Percentiles rank a stretch among this genome's conserved stretches.
Evolutionary conservation across 345 rosid genomes (phyloP).

Genomic region (Lepidium didymum): DNA sequence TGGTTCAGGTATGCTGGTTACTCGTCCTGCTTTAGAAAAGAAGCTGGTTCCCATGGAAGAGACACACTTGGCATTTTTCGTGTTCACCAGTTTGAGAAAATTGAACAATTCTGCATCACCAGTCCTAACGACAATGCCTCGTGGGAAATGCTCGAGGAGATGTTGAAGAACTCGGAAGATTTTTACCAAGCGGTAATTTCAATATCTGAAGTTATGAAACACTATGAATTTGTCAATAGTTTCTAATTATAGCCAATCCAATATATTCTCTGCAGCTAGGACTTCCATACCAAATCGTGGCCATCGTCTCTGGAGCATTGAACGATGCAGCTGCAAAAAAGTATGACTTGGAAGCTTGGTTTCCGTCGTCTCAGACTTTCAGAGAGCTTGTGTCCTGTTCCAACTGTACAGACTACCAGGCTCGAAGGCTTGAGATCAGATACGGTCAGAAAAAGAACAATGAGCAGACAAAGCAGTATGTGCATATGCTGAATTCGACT

Average conservation of each 20-base stretch:
- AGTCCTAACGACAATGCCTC: constrained; percentile 79
- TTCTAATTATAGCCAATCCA: neutral
- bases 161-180: constrained; percentile 85
- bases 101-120: constrained; percentile 92
- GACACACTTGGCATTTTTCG: constrained; percentile 95
- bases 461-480: constrained; percentile 73
- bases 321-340: constrained; percentile 97
- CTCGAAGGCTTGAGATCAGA: constrained; percentile 82
- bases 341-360: constrained; percentile 95
- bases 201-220: neutral
- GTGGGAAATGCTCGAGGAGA: constrained; percentile 91
- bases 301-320: constrained; percentile 89
- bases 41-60: constrained; percentile 97
- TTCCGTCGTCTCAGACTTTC: constrained; percentile 81
- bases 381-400: constrained; percentile 94
- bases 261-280: constrained; percentile 48
- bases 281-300: constrained; percentile 70
- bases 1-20: constrained; percentile 82
- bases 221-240: neutral
- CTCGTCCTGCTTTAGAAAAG: constrained; percentile 91
- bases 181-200: constrained; percentile 60
- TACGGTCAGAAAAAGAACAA: constrained; percentile 92
- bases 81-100: constrained; percentile 97
- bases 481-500: constrained; percentile 84
- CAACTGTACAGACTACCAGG: constrained; percentile 84